Conservation (phyloP, 768 basidiomycete genomes). For the Tremella yokohamensis region DNA sequence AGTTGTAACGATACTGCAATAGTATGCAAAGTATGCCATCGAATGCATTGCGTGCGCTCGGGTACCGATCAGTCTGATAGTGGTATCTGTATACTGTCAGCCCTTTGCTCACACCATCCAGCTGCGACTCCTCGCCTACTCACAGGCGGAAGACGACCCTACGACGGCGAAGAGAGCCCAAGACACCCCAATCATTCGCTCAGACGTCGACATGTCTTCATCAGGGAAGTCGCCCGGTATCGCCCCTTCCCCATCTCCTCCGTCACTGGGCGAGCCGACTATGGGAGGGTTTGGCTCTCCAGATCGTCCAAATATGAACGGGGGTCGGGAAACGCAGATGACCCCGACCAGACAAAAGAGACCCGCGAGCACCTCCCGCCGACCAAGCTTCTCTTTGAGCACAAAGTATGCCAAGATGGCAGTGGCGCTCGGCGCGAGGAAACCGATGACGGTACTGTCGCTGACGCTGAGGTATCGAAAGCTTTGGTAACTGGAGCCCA, state of each 20-base stretch:
- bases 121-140: too few species aligned
- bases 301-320: constrained; percentile 63
- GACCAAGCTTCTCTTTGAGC: constrained; percentile 61
- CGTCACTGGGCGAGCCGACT: constrained; percentile 1
- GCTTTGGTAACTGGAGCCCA: constrained; percentile 57
- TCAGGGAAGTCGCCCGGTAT: constrained; percentile 10
- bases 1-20: constrained; percentile 56
- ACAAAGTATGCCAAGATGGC: constrained; percentile 63
- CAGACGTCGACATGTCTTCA: constrained; percentile 23
- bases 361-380: constrained; percentile 61
- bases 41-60: constrained; percentile 72
- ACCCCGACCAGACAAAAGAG: constrained; percentile 71
- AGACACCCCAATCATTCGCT: constrained; percentile 63
- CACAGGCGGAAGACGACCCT: constrained; percentile 62
- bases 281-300: too few species aligned
- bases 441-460: constrained; percentile 72
- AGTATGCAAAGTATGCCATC: constrained; percentile 63
- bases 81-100: constrained; percentile 53
- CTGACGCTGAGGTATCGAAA: constrained; percentile 56
- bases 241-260: constrained; percentile 10
- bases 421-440: constrained; percentile 66
- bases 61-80: constrained; percentile 67
- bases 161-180: constrained; percentile 67
- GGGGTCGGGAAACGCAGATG: constrained; percentile 73
- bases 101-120: constrained; percentile 5